These are phyloP conservation scores for Peronosclerospora sorghi DNA, from an alignment of 352 stramenopile genomes.

Conservation along the genomic window DNA sequence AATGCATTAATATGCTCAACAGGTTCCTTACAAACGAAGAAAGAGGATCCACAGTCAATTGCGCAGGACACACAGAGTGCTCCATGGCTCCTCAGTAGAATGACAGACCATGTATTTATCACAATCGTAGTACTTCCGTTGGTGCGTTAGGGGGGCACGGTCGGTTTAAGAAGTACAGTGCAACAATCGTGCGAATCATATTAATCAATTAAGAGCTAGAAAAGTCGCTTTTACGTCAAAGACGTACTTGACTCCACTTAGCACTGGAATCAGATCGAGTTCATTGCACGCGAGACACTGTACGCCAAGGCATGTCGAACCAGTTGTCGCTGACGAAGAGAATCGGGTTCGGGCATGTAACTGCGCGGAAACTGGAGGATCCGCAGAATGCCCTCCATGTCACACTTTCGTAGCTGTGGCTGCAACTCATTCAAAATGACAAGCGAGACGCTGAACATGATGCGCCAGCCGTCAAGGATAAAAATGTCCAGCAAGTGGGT, in stretches of 20 bases:
- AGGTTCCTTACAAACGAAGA: constrained; percentile 28
- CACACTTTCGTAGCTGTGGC: constrained; percentile 29
- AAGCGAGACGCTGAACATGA: constrained; percentile 69
- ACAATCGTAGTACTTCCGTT: too few relatives aligned
- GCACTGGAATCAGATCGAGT: too few relatives aligned
- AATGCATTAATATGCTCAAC: constrained; percentile 49
- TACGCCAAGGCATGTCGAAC: constrained; percentile 47
- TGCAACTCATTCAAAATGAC: constrained; percentile 70
- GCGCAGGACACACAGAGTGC: too few relatives aligned
- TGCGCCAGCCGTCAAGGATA: constrained; percentile 68
- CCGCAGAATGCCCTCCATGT: constrained; percentile 61
- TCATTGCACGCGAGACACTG: constrained; percentile 21
- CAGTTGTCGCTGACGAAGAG: constrained; percentile 33
- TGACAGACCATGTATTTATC: too few relatives aligned
- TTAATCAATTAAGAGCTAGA: too few relatives aligned
- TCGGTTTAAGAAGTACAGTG: too few relatives aligned
- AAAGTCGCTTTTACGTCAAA: too few relatives aligned
- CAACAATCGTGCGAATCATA: too few relatives aligned
- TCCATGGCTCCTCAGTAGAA: too few relatives aligned
- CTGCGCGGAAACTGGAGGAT: constrained; percentile 53
- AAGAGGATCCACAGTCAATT: too few relatives aligned
- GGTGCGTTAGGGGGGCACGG: too few relatives aligned
- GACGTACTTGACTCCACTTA: too few relatives aligned
- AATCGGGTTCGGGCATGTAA: constrained; percentile 36
- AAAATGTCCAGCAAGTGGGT: constrained; percentile 68